Conservation (phyloP, 2,329 filamentous ascomycete species). For the Drechslerella dactyloides region DNA sequence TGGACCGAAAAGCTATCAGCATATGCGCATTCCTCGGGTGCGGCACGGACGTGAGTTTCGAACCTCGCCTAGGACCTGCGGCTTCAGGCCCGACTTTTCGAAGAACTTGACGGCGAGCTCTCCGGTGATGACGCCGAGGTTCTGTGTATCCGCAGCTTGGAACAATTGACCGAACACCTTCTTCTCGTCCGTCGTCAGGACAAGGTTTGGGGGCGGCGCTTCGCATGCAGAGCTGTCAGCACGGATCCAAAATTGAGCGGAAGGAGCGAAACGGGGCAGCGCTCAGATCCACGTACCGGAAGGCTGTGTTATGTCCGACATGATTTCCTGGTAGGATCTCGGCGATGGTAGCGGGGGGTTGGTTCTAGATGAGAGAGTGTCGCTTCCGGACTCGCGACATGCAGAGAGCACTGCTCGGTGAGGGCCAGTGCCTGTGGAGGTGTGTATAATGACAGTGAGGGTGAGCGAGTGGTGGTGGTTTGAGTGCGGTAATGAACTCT, state of each 20-base stretch:
- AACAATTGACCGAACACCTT: slow-evolving; percentile 92
- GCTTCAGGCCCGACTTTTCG: slow-evolving; percentile 88
- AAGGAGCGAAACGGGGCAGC: neutral
- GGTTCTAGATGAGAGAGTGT: slow-evolving; percentile 22
- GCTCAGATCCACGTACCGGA: slow-evolving; percentile 28
- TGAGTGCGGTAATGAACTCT: slow-evolving; percentile 25
- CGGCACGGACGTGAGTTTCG: neutral
- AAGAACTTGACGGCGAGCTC: slow-evolving; percentile 98
- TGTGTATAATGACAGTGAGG: slow-evolving; percentile 19
- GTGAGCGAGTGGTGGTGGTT: neutral
- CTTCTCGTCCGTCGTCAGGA: slow-evolving; percentile 79
- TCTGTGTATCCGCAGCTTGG: slow-evolving; percentile 87
- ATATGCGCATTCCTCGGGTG: neutral
- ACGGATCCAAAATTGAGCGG: slow-evolving; percentile 1
- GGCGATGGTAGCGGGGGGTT: slow-evolving; percentile 10
- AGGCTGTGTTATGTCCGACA: slow-evolving; percentile 48
- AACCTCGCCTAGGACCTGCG: slow-evolving; percentile 85
- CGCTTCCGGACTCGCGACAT: slow-evolving; percentile 45
- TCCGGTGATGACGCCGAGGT: slow-evolving; percentile 90
- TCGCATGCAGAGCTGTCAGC: slow-evolving; percentile 17
- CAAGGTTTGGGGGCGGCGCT: slow-evolving; percentile 35
- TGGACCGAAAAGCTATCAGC: slow-evolving; percentile 58
- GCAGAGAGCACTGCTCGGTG: slow-evolving; percentile 26
- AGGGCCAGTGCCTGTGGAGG: slow-evolving; percentile 9
- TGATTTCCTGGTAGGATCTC: slow-evolving; percentile 21